phyloP scores from a whole-genome alignment of 164 flowering plant genomes.

The Stephania japonica region DNA sequence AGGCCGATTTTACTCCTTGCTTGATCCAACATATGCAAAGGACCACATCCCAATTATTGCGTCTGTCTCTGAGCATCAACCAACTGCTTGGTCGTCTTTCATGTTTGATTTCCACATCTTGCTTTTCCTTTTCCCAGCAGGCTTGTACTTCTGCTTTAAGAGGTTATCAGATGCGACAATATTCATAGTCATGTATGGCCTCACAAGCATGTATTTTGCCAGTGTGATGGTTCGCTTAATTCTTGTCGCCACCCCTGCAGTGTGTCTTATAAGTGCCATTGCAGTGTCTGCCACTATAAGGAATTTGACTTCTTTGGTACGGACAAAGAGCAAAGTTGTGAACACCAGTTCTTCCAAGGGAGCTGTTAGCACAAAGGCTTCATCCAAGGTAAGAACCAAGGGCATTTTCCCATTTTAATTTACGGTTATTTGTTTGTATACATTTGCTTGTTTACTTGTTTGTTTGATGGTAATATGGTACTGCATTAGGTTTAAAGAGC shows the following conservation, averaged over 20 bases:
- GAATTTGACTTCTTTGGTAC: conserved; percentile 64
- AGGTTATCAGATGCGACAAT: conserved; percentile 93
- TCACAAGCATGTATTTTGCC: conserved; percentile 98
- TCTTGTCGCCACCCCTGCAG: conserved; percentile 98
- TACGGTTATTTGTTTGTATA: background rate
- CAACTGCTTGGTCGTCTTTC: conserved; percentile 99
- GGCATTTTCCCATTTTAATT: background rate
- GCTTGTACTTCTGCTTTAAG: conserved; percentile 96
- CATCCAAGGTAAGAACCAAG: conserved; percentile 60
- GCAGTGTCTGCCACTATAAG: conserved; percentile 96
- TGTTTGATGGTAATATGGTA: background rate
- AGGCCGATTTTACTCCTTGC: conserved; percentile 90
- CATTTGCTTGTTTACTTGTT: background rate
- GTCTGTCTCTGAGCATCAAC: conserved; percentile 99
- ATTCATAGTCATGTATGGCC: conserved; percentile 95
- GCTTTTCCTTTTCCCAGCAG: conserved; percentile 95
- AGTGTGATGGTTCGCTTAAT: conserved; percentile 99
- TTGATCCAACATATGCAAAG: conserved; percentile 98
- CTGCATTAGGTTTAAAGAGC: background rate
- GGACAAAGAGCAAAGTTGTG: conserved; percentile 51
- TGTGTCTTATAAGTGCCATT: conserved; percentile 96
- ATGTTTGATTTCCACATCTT: conserved; percentile 98
- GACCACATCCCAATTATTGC: conserved; percentile 99
- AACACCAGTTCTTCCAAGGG: conserved; percentile 48
- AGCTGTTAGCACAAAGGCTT: conserved; percentile 37